phyloP scores from a whole-genome alignment of 768 basidiomycete genomes.

The Cubamyces lactineus region DNA sequence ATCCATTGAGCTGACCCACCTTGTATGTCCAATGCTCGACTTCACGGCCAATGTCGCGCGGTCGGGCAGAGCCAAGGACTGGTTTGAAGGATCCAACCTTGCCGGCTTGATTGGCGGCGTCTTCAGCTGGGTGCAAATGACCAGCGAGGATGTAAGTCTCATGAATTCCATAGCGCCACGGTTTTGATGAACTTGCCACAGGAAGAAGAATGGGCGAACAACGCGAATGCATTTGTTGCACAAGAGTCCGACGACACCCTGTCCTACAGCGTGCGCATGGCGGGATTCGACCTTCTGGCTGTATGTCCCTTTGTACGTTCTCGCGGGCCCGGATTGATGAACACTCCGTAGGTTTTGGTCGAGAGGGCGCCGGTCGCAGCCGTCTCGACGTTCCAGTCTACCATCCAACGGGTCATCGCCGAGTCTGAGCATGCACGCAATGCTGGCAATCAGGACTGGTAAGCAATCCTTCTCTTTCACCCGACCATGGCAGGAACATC shows the following conservation, averaged over 20 bases:
- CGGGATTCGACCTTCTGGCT: constrained; percentile 80
- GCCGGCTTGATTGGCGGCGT: constrained; percentile 54
- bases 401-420: constrained; percentile 56
- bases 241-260: constrained; percentile 94
- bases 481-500: constrained; percentile 4
- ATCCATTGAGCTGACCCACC: constrained; percentile 70
- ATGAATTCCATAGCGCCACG: neutral
- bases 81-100: constrained; percentile 61
- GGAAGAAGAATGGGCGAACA: constrained; percentile 90
- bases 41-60: constrained; percentile 71
- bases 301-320: constrained; percentile 44
- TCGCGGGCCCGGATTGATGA: neutral
- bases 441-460: constrained; percentile 67
- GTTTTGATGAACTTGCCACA: constrained; percentile 33
- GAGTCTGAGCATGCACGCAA: constrained; percentile 60
- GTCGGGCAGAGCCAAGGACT: constrained; percentile 63
- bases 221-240: constrained; percentile 90
- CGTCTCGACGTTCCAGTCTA: constrained; percentile 54
- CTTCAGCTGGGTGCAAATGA: constrained; percentile 83
- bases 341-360: constrained; percentile 40
- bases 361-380: constrained; percentile 57
- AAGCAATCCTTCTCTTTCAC: constrained; percentile 26
- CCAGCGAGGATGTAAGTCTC: constrained; percentile 77
- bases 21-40: constrained; percentile 81
- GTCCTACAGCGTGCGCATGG: constrained; percentile 78